Percentiles rank a stretch among this genome's conserved stretches.
phyloP scores from a whole-genome alignment of 495 filamentous ascomycete genomes.

The Xylaria bambusicola region DNA sequence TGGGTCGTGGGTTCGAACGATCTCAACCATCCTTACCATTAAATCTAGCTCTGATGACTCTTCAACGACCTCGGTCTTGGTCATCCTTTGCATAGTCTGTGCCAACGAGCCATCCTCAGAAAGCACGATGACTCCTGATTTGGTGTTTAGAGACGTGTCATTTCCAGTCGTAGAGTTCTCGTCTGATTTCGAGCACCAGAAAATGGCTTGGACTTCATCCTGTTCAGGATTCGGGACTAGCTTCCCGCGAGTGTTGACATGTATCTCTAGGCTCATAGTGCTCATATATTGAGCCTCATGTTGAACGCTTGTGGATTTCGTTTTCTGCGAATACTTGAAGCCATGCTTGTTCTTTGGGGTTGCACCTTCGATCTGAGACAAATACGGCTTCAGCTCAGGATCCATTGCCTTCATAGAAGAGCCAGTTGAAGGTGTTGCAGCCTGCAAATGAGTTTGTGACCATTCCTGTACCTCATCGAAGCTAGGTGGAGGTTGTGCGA shows the following conservation, averaged over 20 bases:
- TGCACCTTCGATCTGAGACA: constrained; percentile 87
- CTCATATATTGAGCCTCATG: constrained; percentile 95
- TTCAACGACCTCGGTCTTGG: constrained; percentile 63
- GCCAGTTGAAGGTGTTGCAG: constrained; percentile 46
- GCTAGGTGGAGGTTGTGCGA: constrained; percentile 66
- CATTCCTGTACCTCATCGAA: constrained; percentile 70
- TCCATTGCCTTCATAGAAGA: constrained; percentile 49
- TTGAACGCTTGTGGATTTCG: constrained; percentile 71
- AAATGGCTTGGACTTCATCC: constrained; percentile 86
- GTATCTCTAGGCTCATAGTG: constrained; percentile 92
- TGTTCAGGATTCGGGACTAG: constrained; percentile 84
- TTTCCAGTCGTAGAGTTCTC: constrained; percentile 55
- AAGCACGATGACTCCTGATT: constrained; percentile 64
- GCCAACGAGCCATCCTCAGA: constrained; percentile 59
- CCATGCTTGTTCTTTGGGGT: constrained; percentile 84
- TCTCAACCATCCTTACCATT: constrained; percentile 77
- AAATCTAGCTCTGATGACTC: constrained; percentile 82
- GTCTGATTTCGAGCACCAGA: constrained; percentile 86
- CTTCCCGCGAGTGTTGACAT: constrained; percentile 82
- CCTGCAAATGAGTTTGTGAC: constrained; percentile 49
- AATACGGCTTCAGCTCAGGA: constrained; percentile 39
- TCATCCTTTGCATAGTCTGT: constrained; percentile 47
- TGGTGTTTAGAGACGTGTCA: constrained; percentile 22
- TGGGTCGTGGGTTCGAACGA: constrained; percentile 82
- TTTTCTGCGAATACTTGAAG: constrained; percentile 84